Percentiles rank a stretch among this genome's conserved stretches.
Conservation (phyloP, 805 yeast species). For the Starmerella floricola region DNA sequence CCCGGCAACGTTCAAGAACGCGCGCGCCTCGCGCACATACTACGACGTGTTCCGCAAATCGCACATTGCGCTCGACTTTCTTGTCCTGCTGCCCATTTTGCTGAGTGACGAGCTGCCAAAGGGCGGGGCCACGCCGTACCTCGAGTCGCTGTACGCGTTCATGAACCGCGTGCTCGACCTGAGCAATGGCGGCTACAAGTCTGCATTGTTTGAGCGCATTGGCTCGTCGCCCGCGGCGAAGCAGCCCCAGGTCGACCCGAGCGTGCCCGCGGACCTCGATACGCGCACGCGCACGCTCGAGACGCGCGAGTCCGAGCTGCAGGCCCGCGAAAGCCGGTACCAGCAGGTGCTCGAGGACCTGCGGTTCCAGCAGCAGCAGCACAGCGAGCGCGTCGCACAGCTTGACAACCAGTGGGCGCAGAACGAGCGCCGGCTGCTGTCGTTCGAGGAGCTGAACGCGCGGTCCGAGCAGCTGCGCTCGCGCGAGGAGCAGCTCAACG, state of each 20-base stretch:
- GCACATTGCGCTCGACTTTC: conserved; percentile 57
- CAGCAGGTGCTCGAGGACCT: conserved; percentile 7
- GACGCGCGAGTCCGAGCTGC: conserved; percentile 4
- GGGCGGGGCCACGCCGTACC: conserved; percentile 74
- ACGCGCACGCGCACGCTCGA: conserved; percentile 2
- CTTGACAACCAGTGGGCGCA: conserved; percentile 12
- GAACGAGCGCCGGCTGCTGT: conserved; percentile 18
- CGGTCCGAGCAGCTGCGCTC: conserved; percentile 7
- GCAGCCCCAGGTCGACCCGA: conserved; percentile 5
- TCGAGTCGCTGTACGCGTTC: conserved; percentile 70
- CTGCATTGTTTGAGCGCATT: conserved; percentile 9
- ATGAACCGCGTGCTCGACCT: conserved; percentile 29
- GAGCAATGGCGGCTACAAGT: conserved; percentile 6
- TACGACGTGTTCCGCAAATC: conserved; percentile 51
- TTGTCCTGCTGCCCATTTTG: conserved; percentile 73
- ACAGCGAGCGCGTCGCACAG: conserved; percentile 5
- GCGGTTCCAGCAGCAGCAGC: conserved; percentile 12
- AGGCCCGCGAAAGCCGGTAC: conserved; percentile 13
- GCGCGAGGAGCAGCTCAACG: conserved; percentile 12
- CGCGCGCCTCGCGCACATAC: conserved; percentile 47
- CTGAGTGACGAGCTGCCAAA: conserved; percentile 66
- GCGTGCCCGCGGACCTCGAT: conserved; percentile 8
- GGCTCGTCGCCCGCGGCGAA: neutral
- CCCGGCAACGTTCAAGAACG: conserved; percentile 25
- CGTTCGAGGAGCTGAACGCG: conserved; percentile 7